Evolutionary conservation across 257 asterid species (phyloP).

Genomic region (Fraxinus cuspidata): DNA sequence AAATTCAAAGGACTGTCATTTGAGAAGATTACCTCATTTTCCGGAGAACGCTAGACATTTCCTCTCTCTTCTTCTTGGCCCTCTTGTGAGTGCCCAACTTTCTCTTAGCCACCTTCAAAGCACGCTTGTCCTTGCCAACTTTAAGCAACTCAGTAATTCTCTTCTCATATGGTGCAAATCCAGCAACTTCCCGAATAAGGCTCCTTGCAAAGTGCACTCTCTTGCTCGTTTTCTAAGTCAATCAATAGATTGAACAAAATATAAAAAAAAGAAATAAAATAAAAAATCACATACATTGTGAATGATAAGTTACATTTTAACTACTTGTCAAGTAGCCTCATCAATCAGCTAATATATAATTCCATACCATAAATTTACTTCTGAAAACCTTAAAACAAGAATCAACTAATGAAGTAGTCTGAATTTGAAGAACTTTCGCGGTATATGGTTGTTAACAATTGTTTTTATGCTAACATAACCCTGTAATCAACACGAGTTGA

Average conservation of each 20-base stretch:
- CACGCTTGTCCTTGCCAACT: slow-evolving; percentile 51
- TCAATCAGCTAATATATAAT: background rate
- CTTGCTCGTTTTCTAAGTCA: slow-evolving; percentile 42
- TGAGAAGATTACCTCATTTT: slow-evolving; percentile 42
- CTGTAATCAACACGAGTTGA: background rate
- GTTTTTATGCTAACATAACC: background rate
- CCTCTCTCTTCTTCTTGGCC: slow-evolving; percentile 55
- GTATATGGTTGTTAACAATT: background rate
- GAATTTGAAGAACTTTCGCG: background rate
- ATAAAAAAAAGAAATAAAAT: background rate
- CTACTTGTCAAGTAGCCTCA: background rate
- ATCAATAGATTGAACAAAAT: background rate
- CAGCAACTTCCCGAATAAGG: slow-evolving; percentile 52
- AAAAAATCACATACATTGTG: background rate
- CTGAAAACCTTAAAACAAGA: background rate
- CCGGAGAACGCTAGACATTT: slow-evolving; percentile 48
- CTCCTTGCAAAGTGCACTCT: slow-evolving; percentile 40
- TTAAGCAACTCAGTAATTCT: slow-evolving; percentile 48
- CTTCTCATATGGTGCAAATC: slow-evolving; percentile 51
- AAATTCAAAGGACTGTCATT: background rate
- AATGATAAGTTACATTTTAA: background rate
- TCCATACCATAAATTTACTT: background rate
- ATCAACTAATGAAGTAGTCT: background rate
- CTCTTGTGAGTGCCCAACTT: slow-evolving; percentile 56
- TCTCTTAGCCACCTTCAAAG: slow-evolving; percentile 50